Evolutionary conservation across 1,139 yeast species (phyloP).

Genomic region (Zygosaccharomyces sapae): DNA sequence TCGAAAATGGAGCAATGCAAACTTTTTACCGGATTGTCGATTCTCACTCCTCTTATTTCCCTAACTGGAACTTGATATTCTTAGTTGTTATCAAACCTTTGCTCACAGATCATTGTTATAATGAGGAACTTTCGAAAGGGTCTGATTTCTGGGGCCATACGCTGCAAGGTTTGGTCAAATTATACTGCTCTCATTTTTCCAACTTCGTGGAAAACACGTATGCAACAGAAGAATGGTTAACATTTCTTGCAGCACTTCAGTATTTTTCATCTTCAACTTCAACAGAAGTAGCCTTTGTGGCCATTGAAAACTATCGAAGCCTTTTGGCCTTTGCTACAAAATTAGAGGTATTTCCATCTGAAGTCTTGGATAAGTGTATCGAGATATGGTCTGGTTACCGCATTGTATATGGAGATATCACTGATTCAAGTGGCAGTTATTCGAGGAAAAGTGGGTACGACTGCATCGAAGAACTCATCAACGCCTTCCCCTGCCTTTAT

Average conservation of each 20-base stretch:
- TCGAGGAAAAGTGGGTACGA: conserved; percentile 50
- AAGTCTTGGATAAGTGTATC: conserved; percentile 46
- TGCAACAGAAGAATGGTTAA: conserved; percentile 27
- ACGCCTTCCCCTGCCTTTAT: conserved; percentile 49
- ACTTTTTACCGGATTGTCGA: conserved; percentile 82
- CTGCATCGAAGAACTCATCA: conserved; percentile 48
- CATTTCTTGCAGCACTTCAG: conserved; percentile 23
- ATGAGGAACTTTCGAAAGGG: conserved; percentile 25
- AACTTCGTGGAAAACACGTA: conserved; percentile 14
- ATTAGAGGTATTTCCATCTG: conserved; percentile 40
- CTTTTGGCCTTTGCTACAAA: conserved; percentile 47
- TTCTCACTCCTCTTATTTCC: conserved; percentile 60
- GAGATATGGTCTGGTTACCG: conserved; percentile 61
- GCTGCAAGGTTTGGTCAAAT: conserved; percentile 35
- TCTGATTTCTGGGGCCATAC: conserved; percentile 31
- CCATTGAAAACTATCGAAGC: conserved; percentile 48
- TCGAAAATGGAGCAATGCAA: conserved; percentile 83
- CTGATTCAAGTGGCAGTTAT: conserved; percentile 29
- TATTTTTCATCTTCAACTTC: conserved; percentile 39
- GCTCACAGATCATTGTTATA: conserved; percentile 28
- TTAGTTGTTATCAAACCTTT: conserved; percentile 46
- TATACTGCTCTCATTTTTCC: conserved; percentile 32
- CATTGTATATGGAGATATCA: conserved; percentile 54
- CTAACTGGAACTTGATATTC: conserved; percentile 56
- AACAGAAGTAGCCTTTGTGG: conserved; percentile 44